Conservation (phyloP, 2,329 filamentous ascomycete species). For the Aspergillus terreus region DNA sequence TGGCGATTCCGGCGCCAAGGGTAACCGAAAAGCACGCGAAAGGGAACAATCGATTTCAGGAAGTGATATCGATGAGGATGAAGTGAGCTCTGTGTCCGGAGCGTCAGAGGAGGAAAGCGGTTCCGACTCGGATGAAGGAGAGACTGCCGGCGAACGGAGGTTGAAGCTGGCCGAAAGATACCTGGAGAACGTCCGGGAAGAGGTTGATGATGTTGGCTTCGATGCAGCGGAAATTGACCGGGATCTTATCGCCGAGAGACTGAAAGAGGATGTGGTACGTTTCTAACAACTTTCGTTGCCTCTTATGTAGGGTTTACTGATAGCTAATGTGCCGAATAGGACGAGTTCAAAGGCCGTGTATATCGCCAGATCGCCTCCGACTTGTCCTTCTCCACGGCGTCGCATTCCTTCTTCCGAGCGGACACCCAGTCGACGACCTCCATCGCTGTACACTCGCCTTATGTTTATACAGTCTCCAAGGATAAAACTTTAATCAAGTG, state of each 20-base stretch:
- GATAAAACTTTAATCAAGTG: conserved; percentile 85
- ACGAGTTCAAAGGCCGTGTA: conserved; percentile 84
- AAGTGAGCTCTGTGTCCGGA: conserved; percentile 46
- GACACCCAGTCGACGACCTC: conserved; percentile 76
- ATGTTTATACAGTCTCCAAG: conserved; percentile 84
- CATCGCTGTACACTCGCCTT: conserved; percentile 73
- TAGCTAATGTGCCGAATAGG: conserved; percentile 33
- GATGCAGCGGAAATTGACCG: conserved; percentile 91
- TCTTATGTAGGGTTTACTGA: neutral
- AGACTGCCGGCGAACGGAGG: conserved; percentile 86
- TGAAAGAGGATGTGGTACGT: conserved; percentile 79
- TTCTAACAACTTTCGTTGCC: neutral
- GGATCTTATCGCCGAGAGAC: conserved; percentile 82
- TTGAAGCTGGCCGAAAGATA: conserved; percentile 87
- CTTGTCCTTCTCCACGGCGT: conserved; percentile 65
- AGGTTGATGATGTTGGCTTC: conserved; percentile 81
- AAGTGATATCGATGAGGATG: conserved; percentile 71
- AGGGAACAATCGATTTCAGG: conserved; percentile 82
- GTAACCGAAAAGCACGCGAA: conserved; percentile 44
- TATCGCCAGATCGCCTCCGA: conserved; percentile 75
- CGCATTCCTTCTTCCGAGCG: conserved; percentile 70
- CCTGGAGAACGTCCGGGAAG: conserved; percentile 80
- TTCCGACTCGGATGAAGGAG: conserved; percentile 68
- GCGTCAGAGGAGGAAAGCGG: conserved; percentile 50
- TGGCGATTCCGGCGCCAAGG: conserved; percentile 28